phyloP scores from a whole-genome alignment of 345 rosid genomes.

The Tarenaya hassleriana region DNA sequence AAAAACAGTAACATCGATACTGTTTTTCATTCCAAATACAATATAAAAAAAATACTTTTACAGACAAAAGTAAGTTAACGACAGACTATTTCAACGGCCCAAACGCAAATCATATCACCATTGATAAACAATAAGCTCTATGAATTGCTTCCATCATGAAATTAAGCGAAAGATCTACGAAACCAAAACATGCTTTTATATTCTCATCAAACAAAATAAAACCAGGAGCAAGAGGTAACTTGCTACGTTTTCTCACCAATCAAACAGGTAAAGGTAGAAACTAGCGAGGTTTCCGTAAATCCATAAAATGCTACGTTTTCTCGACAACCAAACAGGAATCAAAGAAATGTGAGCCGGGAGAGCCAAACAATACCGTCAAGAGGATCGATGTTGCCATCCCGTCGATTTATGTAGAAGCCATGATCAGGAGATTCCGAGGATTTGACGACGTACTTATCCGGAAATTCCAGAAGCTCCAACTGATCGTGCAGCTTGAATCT shows the following conservation, averaged over 20 bases:
- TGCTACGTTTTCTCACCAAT: neutral
- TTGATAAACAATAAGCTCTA: neutral
- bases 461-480: slow-evolving; percentile 67
- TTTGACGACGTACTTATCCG: slow-evolving; percentile 64
- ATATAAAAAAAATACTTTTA: no score
- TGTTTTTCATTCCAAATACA: no score
- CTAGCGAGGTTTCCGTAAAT: neutral
- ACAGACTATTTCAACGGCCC: neutral
- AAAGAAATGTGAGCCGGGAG: neutral
- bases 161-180: slow-evolving; percentile 6
- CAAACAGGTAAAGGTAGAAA: no score
- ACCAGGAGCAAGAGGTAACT: no score
- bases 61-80: neutral
- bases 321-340: neutral
- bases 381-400: slow-evolving; percentile 54
- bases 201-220: no score
- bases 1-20: slow-evolving; percentile 1
- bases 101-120: neutral
- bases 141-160: neutral
- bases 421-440: slow-evolving; percentile 47
- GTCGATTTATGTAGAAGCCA: slow-evolving; percentile 72
- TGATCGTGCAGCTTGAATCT: slow-evolving; percentile 65
- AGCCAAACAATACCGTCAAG: slow-evolving; percentile 34
- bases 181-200: no score
- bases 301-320: neutral